These are phyloP conservation scores for Mycena chlorophos DNA, from an alignment of 768 basidiomycete genomes.

Conservation along the genomic window DNA sequence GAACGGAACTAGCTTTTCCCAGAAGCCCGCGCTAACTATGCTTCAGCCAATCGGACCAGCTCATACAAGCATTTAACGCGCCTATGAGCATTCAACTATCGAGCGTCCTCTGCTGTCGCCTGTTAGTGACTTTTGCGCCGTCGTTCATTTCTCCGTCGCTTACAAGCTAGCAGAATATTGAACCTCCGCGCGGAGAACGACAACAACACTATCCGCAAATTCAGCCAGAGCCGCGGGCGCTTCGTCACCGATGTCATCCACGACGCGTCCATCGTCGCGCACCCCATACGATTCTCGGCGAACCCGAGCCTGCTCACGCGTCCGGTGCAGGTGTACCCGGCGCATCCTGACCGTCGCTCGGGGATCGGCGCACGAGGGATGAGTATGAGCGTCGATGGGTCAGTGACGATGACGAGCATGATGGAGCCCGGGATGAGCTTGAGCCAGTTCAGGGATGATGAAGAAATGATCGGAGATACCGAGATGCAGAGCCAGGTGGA, in stretches of 20 bases:
- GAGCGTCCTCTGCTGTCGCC: conserved; percentile 18
- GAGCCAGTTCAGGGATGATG: neutral
- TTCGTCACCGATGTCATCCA: conserved; percentile 18
- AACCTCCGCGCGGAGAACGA: conserved; percentile 13
- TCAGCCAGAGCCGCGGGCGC: conserved; percentile 12
- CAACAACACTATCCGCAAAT: neutral
- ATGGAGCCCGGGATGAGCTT: neutral
- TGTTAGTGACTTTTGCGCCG: conserved; percentile 14
- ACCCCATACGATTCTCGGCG: conserved; percentile 1
- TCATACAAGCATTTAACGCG: conserved; percentile 21
- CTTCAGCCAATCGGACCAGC: conserved; percentile 8
- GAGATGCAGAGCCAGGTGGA: neutral
- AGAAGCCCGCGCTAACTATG: neutral
- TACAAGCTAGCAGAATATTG: conserved; percentile 1
- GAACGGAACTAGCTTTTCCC: neutral
- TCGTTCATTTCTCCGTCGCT: neutral
- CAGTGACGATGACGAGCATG: neutral
- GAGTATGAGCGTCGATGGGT: neutral
- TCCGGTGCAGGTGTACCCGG: too few relatives aligned
- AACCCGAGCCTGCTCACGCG: neutral
- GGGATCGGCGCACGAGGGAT: neutral
- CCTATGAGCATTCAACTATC: conserved; percentile 23
- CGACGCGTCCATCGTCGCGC: neutral
- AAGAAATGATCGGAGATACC: neutral
- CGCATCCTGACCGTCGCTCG: neutral